Evolutionary conservation across 148 eudicot species (phyloP), one percentile per base, ranked within the genome.

Genomic region (Nepenthes mirabilis): DNA sequence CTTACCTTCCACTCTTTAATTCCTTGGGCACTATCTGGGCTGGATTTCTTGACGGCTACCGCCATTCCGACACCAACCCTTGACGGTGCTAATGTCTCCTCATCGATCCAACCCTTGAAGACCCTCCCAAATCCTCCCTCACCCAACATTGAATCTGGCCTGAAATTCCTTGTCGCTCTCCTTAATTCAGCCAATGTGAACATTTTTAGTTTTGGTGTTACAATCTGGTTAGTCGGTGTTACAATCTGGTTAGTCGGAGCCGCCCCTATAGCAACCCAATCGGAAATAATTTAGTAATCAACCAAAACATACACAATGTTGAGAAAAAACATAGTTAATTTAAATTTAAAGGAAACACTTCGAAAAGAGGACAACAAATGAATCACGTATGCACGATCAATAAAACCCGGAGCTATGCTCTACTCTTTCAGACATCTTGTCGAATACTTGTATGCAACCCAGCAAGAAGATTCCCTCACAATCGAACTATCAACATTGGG

Each of bases 61-160:
- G 81, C 61, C 2, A 86, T 72, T 36, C 94, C 97, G 33, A 71
- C 62, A 6, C 88, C 90, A 5, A 55, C 58, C 70, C 71, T 90
- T 6, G 90, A 78, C 14, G 97, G 90, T 4, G 84, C 88, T 37
- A 71, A 72, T 37, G 97, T 86, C 3, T 62, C 65, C 32, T 60
- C 70, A 51, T 86, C 86, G 5, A 90, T 58, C 91, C 94, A 89
- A 1, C 96, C 96, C 64, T 80, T 89, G 57, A 78, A 86, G n/a
- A 89, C 97, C 47, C 65, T 80, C 1, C 97, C 97, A 9, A 90
- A 90, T 5, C 97, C 97, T 51, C 97, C 94, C 48, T 82, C 94
- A 3, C 97, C 97, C 53, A 90, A 53, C 61, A 83, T 55, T 0
- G 84, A 63, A 49, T 80, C 94, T 11, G 90, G 81, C 36, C 65